These are phyloP conservation scores for Cyanodermella asteris DNA, from an alignment of 2,329 filamentous ascomycete species.

Conservation along the genomic window DNA sequence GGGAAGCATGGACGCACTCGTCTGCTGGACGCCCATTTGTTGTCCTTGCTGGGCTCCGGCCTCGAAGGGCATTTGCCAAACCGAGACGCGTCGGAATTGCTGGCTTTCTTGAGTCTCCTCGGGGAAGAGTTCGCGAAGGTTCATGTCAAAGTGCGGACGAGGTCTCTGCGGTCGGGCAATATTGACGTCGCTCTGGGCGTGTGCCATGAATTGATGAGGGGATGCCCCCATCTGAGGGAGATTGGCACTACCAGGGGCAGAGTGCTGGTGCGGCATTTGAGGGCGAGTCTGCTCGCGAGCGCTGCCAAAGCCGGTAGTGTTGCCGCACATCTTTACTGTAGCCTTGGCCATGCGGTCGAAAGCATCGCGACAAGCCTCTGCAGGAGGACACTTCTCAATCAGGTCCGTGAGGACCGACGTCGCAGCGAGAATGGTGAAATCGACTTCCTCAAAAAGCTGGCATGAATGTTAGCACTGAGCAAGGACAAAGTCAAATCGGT, in stretches of 20 bases:
- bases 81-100: neutral
- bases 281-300: constrained; percentile 17
- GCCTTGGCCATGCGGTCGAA: constrained; percentile 91
- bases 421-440: constrained; percentile 82
- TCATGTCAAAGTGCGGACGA: constrained; percentile 36
- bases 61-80: neutral
- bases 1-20: neutral
- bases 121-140: constrained; percentile 28
- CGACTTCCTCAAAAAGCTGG: constrained; percentile 77
- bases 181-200: constrained; percentile 12
- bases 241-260: constrained; percentile 9
- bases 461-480: constrained; percentile 1
- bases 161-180: constrained; percentile 21
- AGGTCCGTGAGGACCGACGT: constrained; percentile 82
- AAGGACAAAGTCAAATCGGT: neutral
- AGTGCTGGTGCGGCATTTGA: constrained; percentile 5
- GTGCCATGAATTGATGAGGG: no score
- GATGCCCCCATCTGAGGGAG: constrained; percentile 3
- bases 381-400: constrained; percentile 84
- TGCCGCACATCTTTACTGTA: constrained; percentile 84
- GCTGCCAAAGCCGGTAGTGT: constrained; percentile 70
- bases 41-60: neutral
- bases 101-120: constrained; percentile 18
- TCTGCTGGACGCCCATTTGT: neutral
- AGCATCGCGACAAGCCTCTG: constrained; percentile 81